Conservation (phyloP, 2,329 filamentous ascomycete genomes). For the Aspergillus sojae region DNA sequence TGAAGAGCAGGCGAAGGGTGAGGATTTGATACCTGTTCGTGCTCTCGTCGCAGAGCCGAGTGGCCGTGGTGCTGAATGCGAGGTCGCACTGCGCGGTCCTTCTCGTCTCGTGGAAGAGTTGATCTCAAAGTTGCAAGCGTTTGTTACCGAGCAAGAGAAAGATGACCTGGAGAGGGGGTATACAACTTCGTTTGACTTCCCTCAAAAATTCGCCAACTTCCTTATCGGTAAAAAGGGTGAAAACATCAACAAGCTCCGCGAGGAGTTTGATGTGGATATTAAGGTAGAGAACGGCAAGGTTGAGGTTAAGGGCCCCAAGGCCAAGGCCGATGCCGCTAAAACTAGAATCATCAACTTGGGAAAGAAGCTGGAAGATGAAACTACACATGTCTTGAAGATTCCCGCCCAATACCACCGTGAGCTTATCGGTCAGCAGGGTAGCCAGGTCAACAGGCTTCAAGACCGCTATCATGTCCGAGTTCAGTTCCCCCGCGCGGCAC, state of each 20-base stretch:
- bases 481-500: conserved; percentile 79
- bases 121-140: conserved; percentile 71
- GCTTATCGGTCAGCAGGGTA: conserved; percentile 85
- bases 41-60: conserved; percentile 50
- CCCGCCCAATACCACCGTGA: conserved; percentile 93
- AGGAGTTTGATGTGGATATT: conserved; percentile 74
- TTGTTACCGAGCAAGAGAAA: conserved; percentile 83
- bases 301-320: conserved; percentile 91
- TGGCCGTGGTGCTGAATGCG: conserved; percentile 36
- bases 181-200: conserved; percentile 85
- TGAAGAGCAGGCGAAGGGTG: conserved; percentile 55
- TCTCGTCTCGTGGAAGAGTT: conserved; percentile 71
- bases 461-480: conserved; percentile 92
- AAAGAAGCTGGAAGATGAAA: conserved; percentile 87
- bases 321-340: conserved; percentile 87
- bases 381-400: conserved; percentile 83
- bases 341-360: conserved; percentile 76
- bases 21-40: conserved; percentile 60
- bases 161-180: conserved; percentile 94
- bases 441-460: conserved; percentile 88
- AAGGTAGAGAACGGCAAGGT: conserved; percentile 94
- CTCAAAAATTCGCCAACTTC: conserved; percentile 91
- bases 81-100: conserved; percentile 76
- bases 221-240: conserved; percentile 69
- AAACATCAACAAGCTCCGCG: conserved; percentile 69